Evolutionary conservation across 2,329 filamentous ascomycete genomes (phyloP), one percentile per base, ranked within the genome.

Genomic region (Graphiopsis chlorocephala): DNA sequence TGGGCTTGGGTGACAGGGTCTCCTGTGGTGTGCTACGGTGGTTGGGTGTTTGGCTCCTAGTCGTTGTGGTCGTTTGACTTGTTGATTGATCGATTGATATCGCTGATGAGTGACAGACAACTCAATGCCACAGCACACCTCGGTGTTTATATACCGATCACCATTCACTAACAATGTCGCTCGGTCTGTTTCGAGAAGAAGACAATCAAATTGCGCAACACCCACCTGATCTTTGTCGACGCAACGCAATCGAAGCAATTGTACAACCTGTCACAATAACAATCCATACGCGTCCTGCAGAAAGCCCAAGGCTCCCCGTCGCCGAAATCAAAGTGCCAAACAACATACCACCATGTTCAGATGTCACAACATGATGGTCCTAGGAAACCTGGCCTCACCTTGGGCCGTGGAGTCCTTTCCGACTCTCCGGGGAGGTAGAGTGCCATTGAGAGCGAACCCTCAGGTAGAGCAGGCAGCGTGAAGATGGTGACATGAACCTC

Each of bases 191-290:
- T 42, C 35, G 17, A 42, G 15, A 42, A 17, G 33, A 10, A 52
- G 48, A 52, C 25, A 29, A 26, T 52, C 26, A 28, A 28, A n/a
- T 26, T 29, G 48, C 48, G 48, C 25, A n/a, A n/a, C 26, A n/a
- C 25, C 8, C 12, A 48, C 48, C 48, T 28, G 14, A 6, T 8
- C 15, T 29, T 52, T 52, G 47, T 33, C 33, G 31, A n/a, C 6
- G 10, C 45, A 20, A n/a, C 48, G 31, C 29, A 52, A 52, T 28
- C 45, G 38, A 52, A 61, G 59, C 59, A 61, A 61, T 52, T 38
- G 59, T 61, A 38, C 45, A 23, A 33, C 59, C n/a, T 60, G 28
- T 48, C 45, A 48, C 57, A 59, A 58, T 26, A 23, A 23, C 20
- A 11, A 17, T 17, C 26, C 52, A n/a, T 55, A 15, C 28, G 14